These are phyloP conservation scores for Trichoderma sp. DNA, from an alignment of 2,329 filamentous ascomycete genomes.

Conservation along the genomic window DNA sequence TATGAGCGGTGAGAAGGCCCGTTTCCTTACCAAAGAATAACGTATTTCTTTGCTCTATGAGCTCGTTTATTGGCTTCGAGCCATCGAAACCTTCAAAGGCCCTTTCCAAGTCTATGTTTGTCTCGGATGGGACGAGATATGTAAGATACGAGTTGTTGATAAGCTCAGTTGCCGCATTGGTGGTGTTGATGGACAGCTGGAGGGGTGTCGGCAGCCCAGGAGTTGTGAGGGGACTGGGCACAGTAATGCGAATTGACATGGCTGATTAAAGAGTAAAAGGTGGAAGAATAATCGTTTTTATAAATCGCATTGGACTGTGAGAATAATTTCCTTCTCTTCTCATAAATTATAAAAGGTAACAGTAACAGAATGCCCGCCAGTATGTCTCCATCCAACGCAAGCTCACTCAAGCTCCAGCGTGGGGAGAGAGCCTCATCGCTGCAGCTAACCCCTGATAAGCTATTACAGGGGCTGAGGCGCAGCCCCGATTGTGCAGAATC, in stretches of 20 bases:
- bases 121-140: constrained; percentile 61
- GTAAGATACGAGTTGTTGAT: constrained; percentile 60
- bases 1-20: constrained; percentile 6
- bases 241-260: constrained; percentile 30
- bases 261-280: constrained; percentile 6
- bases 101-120: constrained; percentile 56
- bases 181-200: constrained; percentile 28
- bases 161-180: constrained; percentile 43
- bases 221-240: constrained; percentile 14
- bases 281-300: not conserved
- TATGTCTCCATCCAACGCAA: not conserved
- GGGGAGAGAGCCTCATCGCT: not conserved
- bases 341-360: constrained; percentile 10
- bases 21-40: constrained; percentile 70
- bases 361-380: not conserved
- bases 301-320: not conserved
- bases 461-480: constrained; percentile 3
- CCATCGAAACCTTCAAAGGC: constrained; percentile 48
- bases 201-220: constrained; percentile 32
- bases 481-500: constrained; percentile 14
- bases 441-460: not conserved
- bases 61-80: constrained; percentile 53
- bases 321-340: not conserved
- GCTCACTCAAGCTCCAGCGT: constrained; percentile 2
- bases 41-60: constrained; percentile 62